Evolutionary conservation across 2,329 filamentous ascomycete species (phyloP), one percentile per base, ranked within the genome.

Genomic region (Ambrosiella beaveri): DNA sequence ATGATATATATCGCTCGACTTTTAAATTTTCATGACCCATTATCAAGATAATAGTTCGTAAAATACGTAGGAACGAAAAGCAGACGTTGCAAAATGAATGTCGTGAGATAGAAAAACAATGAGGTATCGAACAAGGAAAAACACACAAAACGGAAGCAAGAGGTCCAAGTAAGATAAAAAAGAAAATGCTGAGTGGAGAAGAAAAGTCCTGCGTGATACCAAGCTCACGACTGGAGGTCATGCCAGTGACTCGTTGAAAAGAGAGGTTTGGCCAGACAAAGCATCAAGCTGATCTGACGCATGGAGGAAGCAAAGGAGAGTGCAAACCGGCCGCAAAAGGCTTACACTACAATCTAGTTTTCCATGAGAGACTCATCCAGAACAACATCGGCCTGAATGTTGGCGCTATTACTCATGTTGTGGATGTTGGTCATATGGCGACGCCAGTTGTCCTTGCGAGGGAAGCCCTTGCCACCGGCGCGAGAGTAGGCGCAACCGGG

Each of bases 391-490:
- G 63, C 61, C 57, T 65, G 63, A 1, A 62, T 57, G 3, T 63
- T 60, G 4, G 62, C 56, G 11, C 59, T 57, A 4, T 62, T 63
- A 45, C 55, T 63, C 47, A 58, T 58, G 40, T 72, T 67, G 63
- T 82, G 79, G 63, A 80, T 81, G 65, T 80, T 81, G 40, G 73
- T 70, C 77, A 82, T 81, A 64, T 82, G 79, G 58, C 79, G 69
- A 63, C 78, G 75, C 78, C 78, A 81, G 66, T 82, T 81, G 64
- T 81, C 79, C 64, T 81, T 82, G 57, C 79, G 70, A 0, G 78
- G 77, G 62, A 82, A 82, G 0, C 75, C 76, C 62, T 79, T 80
- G 57, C 78, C 76, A 7, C 78, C 78, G 13, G 69, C 65, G 58
- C 71, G 73, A n/a, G 77, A 80, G 64, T 79, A 81, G 4, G 75